Percentiles rank a stretch among this genome's conserved stretches.
Conservation (phyloP, 345 rosid species). For the Lenwebbia sp. region DNA sequence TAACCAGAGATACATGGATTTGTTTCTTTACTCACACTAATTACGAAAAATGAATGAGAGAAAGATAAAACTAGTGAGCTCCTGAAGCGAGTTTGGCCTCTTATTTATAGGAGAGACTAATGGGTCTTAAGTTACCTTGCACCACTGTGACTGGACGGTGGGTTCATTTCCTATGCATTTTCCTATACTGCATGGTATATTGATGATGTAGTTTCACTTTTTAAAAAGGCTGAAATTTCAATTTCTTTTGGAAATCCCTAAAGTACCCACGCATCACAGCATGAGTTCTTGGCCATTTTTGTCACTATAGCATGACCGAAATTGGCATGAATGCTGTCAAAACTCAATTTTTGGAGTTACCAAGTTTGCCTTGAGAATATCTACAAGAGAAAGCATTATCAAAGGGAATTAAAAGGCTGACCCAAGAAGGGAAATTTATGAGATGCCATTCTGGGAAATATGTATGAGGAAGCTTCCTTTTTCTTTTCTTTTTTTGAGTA, state of each 20-base stretch:
- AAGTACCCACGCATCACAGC: not conserved
- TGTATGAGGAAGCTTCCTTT: not conserved
- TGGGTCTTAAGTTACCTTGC: not conserved
- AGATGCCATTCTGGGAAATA: not conserved
- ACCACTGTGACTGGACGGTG: not conserved
- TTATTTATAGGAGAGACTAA: not conserved
- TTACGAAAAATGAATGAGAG: not conserved
- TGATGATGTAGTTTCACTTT: not conserved
- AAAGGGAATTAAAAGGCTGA: not conserved
- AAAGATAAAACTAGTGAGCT: not conserved
- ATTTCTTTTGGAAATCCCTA: not conserved
- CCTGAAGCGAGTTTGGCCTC: not conserved
- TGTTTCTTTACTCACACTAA: not conserved
- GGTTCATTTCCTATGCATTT: not conserved
- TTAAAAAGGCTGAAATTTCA: not conserved
- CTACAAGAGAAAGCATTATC: not conserved
- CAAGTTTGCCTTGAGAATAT: not conserved
- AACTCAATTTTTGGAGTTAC: not conserved
- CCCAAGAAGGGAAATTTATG: not conserved
- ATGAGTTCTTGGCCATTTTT: not conserved
- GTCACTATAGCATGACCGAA: not conserved
- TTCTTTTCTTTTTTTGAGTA: not conserved
- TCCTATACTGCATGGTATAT: not conserved
- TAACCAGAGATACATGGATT: not conserved
- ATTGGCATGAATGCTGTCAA: not conserved